Percentiles rank a stretch among this genome's conserved stretches.
These are phyloP conservation scores for Microdochium paspali DNA, from an alignment of 2,329 filamentous ascomycete species.

Conservation along the genomic window DNA sequence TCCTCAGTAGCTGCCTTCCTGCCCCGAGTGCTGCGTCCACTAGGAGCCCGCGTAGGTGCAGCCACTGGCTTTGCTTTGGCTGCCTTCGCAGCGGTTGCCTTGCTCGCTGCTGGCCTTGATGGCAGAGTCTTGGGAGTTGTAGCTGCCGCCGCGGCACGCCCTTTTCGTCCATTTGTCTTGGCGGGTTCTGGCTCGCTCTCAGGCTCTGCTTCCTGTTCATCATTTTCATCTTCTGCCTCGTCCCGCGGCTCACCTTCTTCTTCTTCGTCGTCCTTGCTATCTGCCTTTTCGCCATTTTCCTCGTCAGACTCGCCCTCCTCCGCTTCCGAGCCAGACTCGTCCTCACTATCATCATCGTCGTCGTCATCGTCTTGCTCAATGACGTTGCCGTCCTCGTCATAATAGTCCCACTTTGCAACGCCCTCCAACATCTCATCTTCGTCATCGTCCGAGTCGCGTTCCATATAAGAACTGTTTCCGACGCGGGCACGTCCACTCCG, in stretches of 20 bases:
- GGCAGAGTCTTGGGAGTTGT: conserved; percentile 12
- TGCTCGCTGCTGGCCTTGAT: conserved; percentile 14
- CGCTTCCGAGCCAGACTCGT: conserved; percentile 4
- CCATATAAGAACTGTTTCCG: conserved; percentile 38
- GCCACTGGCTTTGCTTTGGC: conserved; percentile 10
- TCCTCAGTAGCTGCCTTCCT: neutral
- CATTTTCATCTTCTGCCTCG: neutral
- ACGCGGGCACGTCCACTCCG: conserved; percentile 44
- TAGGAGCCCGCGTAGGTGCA: conserved; percentile 11
- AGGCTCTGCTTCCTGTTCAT: neutral
- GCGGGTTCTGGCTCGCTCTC: conserved; percentile 5
- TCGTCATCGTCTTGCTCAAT: conserved; percentile 14
- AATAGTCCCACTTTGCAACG: conserved; percentile 50
- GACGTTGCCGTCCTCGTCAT: conserved; percentile 24
- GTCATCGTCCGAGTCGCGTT: conserved; percentile 48
- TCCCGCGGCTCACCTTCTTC: conserved; percentile 2
- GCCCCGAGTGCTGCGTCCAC: conserved; percentile 1
- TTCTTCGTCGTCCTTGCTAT: conserved; percentile 2
- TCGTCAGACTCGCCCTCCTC: conserved; percentile 2
- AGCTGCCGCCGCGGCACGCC: conserved; percentile 8
- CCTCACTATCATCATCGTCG: conserved; percentile 9
- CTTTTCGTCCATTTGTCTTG: conserved; percentile 15
- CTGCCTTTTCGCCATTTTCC: conserved; percentile 2
- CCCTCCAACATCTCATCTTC: conserved; percentile 54
- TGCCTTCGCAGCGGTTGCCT: conserved; percentile 11